phyloP scores from a whole-genome alignment of 2,329 filamentous ascomycete species.

The Ceratocystis eucalypticola region DNA sequence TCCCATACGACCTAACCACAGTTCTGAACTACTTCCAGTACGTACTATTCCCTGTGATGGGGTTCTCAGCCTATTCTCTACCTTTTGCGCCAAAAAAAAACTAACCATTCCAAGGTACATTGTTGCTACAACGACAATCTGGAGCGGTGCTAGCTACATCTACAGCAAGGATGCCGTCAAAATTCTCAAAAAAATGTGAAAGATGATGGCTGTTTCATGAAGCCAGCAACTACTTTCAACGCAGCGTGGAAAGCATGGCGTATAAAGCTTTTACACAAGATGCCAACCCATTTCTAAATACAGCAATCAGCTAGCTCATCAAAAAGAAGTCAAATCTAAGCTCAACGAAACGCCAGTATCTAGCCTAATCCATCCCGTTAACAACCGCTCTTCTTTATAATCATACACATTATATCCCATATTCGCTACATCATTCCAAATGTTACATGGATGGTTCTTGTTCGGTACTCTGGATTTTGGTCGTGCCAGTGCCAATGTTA shows the following conservation, averaged over 20 bases:
- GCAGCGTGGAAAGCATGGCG: neutral
- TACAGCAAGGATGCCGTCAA: conserved; percentile 85
- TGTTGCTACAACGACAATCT: conserved; percentile 78
- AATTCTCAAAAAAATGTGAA: conserved; percentile 43
- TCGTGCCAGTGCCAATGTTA: neutral
- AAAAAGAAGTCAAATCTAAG: conserved; percentile 3
- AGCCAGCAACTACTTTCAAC: neutral
- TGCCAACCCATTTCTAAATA: conserved; percentile 3
- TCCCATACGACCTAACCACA: conserved; percentile 43
- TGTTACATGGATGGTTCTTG: neutral
- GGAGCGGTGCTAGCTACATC: conserved; percentile 87
- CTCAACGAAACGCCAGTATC: neutral
- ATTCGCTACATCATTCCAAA: neutral
- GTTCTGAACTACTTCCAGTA: conserved; percentile 51
- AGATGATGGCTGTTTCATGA: neutral
- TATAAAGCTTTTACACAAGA: neutral
- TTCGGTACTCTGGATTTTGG: neutral
- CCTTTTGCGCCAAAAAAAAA: neutral
- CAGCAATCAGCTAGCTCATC: neutral
- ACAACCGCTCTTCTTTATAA: neutral
- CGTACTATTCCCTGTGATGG: conserved; percentile 26
- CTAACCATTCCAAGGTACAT: conserved; percentile 46
- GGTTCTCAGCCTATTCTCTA: neutral
- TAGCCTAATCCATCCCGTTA: neutral
- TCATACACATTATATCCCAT: conserved; percentile 1